Evolutionary conservation across 2,329 filamentous ascomycete species (phyloP).

Genomic region (Scortechinia acanthostroma): DNA sequence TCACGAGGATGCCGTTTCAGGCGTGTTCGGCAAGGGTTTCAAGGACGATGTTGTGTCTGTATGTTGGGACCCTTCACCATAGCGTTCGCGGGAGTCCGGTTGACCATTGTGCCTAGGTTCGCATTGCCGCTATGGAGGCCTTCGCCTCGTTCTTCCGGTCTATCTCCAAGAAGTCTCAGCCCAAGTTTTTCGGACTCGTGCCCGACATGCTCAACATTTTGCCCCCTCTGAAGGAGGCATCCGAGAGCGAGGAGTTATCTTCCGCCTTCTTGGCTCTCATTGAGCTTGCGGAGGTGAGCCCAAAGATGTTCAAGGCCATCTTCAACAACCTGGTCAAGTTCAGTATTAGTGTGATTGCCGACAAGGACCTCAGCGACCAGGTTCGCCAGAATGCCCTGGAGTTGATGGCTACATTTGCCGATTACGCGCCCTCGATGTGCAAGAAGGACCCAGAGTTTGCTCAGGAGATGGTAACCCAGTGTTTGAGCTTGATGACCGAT

Average conservation of each 20-base stretch:
- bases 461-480: conserved; percentile 95
- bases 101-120: conserved; percentile 48
- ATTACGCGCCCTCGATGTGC: conserved; percentile 89
- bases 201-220: conserved; percentile 91
- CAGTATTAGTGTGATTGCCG: conserved; percentile 85
- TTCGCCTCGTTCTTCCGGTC: conserved; percentile 94
- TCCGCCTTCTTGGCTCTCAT: conserved; percentile 86
- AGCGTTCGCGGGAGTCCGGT: conserved; percentile 4
- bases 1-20: conserved; percentile 82
- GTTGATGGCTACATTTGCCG: conserved; percentile 95
- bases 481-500: conserved; percentile 95
- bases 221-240: conserved; percentile 83
- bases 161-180: conserved; percentile 77
- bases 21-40: conserved; percentile 86
- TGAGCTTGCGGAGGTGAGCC: conserved; percentile 85
- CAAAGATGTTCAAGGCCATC: conserved; percentile 94
- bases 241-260: conserved; percentile 84
- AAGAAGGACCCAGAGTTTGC: conserved; percentile 89
- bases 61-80: conserved; percentile 16
- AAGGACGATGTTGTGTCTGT: conserved; percentile 78
- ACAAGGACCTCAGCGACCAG: conserved; percentile 86
- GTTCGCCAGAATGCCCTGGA: conserved; percentile 92
- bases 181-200: conserved; percentile 80
- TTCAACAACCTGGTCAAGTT: conserved; percentile 91
- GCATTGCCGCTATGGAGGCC: conserved; percentile 89